Evolutionary conservation across 371 early-diverging fungal species (phyloP).

Genomic region (Mucor circinelloides): DNA sequence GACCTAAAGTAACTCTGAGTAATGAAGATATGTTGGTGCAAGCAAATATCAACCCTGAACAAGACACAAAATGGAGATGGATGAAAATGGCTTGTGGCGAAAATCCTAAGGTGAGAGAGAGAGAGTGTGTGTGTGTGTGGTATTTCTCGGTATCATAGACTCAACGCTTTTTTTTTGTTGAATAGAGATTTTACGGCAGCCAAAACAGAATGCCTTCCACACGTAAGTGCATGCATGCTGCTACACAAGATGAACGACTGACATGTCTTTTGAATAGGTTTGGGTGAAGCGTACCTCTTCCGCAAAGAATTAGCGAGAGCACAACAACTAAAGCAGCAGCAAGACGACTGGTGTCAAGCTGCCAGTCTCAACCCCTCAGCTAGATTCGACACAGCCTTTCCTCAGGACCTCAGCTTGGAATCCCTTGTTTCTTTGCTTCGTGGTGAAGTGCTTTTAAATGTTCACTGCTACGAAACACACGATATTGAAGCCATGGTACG

Average conservation of each 20-base stretch:
- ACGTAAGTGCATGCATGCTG: constrained; percentile 1
- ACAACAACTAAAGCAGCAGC: constrained; percentile 45
- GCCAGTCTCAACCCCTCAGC: constrained; percentile 26
- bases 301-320: constrained; percentile 68
- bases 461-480: constrained; percentile 75
- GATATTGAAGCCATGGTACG: constrained; percentile 79
- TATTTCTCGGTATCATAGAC: neutral
- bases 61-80: constrained; percentile 57
- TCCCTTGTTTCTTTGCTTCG: constrained; percentile 68
- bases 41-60: constrained; percentile 34
- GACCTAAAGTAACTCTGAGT: constrained; percentile 48
- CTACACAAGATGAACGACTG: neutral
- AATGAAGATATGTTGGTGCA: constrained; percentile 70
- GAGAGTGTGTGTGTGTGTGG: too few species aligned
- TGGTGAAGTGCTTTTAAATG: constrained; percentile 72
- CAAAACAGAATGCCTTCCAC: constrained; percentile 38
- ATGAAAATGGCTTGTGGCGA: constrained; percentile 89
- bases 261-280: neutral
- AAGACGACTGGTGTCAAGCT: constrained; percentile 82
- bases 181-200: constrained; percentile 31
- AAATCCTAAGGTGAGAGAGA: constrained; percentile 70
- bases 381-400: constrained; percentile 56
- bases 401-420: constrained; percentile 66
- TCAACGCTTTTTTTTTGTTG: neutral
- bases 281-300: constrained; percentile 76